Evolutionary conservation across 345 rosid genomes (phyloP), one percentile per base, ranked within the genome.

Genomic region (Murraya paniculata): DNA sequence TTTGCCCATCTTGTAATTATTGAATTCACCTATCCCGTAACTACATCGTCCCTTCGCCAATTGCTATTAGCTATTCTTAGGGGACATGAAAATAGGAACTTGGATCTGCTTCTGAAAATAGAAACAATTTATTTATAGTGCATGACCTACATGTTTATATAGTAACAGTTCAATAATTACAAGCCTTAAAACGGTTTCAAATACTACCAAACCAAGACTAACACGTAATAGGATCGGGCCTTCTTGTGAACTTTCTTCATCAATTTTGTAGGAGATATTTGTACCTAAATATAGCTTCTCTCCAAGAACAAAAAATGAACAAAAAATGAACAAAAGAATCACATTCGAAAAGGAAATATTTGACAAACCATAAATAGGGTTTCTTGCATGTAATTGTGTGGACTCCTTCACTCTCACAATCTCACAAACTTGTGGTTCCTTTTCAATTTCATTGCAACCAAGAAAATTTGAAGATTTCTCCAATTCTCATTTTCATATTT

Each of bases 101-200:
- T 74, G 77, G 71, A 41, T 73, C 35, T 66, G 68, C 73, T 66
- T 1, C 61, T 66, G 60, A 18, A 28, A 57, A 30, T 73, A 66
- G 73, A 39, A 66, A 45, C 68, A 67, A 55, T 66, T 66, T 73
- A 66, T 73, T 67, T 73, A 73, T 66, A 66, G 59, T 48, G 6
- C 69, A 28, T 64, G 71, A 75, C 78, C 78, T 64, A 64, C 78
- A 48, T 30, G 50, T 74, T 73, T 57, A 67, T 45, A 69, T 7
- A 27, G 7, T 6, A 50, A 27, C 22, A 22, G 53, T 69, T 65
- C 35, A 79, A 79, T 76, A 71, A 67, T 79, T 79, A 13, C 41
- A 27, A 56, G 41, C 24, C 64, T 75, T 71, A n/a, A 58, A n/a
- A 58, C 38, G 74, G 58, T 65, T 78, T 71, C 72, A 65, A 27